phyloP scores from a whole-genome alignment of 148 eudicot species.

The Hydrangea macrophylla region DNA sequence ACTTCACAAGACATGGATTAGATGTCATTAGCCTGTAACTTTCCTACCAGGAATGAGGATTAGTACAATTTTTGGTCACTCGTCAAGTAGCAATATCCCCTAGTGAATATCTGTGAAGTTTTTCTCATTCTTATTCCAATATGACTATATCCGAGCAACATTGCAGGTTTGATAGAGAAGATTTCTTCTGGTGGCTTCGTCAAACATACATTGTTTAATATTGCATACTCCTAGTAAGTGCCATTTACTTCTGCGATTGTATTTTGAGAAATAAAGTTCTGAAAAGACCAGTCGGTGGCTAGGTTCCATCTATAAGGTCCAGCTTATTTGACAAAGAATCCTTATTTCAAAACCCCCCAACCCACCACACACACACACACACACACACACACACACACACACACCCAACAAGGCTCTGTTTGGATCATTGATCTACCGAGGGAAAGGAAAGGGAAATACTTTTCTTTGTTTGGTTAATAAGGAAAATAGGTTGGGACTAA shows the following conservation, averaged over 20 bases:
- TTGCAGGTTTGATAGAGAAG: conserved; percentile 72
- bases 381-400: too few species aligned
- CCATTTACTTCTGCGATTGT: background rate
- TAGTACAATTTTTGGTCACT: background rate
- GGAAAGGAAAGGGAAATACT: too few species aligned
- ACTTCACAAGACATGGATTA: background rate
- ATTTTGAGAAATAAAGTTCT: background rate
- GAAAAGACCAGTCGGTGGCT: background rate
- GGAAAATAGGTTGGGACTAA: too few species aligned
- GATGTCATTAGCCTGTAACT: background rate
- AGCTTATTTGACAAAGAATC: background rate
- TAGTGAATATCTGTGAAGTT: conserved; percentile 5
- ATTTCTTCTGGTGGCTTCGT: conserved; percentile 56
- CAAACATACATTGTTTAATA: conserved; percentile 65
- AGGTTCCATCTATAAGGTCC: background rate
- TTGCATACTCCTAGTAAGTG: conserved; percentile 87
- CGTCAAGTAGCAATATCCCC: background rate
- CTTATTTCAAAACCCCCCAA: too few species aligned
- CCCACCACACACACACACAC: too few species aligned
- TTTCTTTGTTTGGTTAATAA: too few species aligned
- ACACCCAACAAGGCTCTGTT: too few species aligned
- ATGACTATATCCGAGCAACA: background rate
- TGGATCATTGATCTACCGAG: too few species aligned
- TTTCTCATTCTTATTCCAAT: background rate
- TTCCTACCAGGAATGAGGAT: background rate